A percentile compares a stretch with the other conserved stretches of the same genome.
These are phyloP conservation scores for Leccinum broughii DNA, from an alignment of 768 basidiomycete genomes.

Conservation along the genomic window DNA sequence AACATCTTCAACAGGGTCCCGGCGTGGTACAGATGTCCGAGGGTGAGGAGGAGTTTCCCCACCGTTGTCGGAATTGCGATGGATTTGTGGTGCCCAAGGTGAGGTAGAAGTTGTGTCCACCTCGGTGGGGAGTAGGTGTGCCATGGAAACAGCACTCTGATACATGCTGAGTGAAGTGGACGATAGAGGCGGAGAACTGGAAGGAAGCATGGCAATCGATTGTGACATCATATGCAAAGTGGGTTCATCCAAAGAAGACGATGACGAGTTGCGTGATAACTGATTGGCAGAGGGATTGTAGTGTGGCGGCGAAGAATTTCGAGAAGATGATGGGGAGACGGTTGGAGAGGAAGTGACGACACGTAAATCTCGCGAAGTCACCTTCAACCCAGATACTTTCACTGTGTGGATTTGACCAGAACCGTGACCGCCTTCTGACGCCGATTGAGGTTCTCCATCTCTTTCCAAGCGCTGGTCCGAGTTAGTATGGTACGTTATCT, in stretches of 20 bases:
- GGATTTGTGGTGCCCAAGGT: background rate
- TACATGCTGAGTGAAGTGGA: conserved; percentile 73
- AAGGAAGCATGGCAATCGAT: conserved; percentile 65
- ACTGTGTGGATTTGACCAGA: conserved; percentile 46
- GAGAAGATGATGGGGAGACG: conserved; percentile 4
- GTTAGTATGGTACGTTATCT: conserved; percentile 57
- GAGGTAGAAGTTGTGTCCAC: background rate
- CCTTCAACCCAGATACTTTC: conserved; percentile 53
- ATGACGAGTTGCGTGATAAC: conserved; percentile 51
- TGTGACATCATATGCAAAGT: conserved; percentile 71
- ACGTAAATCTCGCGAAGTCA: conserved; percentile 51
- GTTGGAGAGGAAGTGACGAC: conserved; percentile 19
- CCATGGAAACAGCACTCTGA: conserved; percentile 63
- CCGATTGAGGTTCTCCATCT: conserved; percentile 30
- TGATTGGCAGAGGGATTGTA: conserved; percentile 3
- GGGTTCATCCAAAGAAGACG: conserved; percentile 66
- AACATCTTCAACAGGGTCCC: conserved; percentile 38
- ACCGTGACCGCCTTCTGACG: conserved; percentile 12
- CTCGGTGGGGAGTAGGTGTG: conserved; percentile 4
- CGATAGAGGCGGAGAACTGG: conserved; percentile 43
- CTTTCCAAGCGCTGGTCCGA: conserved; percentile 6
- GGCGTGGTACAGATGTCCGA: conserved; percentile 9
- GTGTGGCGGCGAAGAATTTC: conserved; percentile 9
- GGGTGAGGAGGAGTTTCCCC: conserved; percentile 7
- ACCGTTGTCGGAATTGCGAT: background rate